Evolutionary conservation across 1,139 yeast species (phyloP).

Genomic region (Suhomyces wounanorum): DNA sequence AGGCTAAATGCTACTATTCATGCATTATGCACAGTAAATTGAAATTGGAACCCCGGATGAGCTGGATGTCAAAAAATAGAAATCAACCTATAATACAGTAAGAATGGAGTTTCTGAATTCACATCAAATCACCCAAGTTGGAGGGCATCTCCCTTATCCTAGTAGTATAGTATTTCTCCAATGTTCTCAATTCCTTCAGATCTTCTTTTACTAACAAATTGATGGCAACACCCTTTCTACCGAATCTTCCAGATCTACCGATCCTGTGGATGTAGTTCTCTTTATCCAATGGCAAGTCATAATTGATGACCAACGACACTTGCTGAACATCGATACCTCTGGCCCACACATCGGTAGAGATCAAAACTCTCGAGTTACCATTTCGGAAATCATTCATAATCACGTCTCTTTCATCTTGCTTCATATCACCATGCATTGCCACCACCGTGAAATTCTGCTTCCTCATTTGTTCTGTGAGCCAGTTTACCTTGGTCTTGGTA

Average conservation of each 20-base stretch:
- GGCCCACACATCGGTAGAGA: slow-evolving; percentile 97
- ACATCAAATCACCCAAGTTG: slow-evolving; percentile 55
- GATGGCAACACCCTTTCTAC: slow-evolving; percentile 93
- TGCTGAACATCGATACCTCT: slow-evolving; percentile 98
- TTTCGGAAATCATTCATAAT: slow-evolving; percentile 86
- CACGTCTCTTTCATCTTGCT: slow-evolving; percentile 85
- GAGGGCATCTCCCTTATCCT: slow-evolving; percentile 88
- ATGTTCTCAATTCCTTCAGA: slow-evolving; percentile 55
- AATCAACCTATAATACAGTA: too few relatives aligned
- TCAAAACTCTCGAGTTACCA: slow-evolving; percentile 79
- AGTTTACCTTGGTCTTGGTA: slow-evolving; percentile 87
- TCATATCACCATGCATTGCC: slow-evolving; percentile 97
- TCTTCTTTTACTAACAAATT: slow-evolving; percentile 82
- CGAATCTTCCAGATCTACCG: slow-evolving; percentile 94
- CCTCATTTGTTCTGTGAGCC: slow-evolving; percentile 78
- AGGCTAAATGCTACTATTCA: too few relatives aligned
- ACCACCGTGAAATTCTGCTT: slow-evolving; percentile 86
- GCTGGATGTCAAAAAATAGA: too few relatives aligned
- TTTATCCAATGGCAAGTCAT: slow-evolving; percentile 81
- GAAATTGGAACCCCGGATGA: too few relatives aligned
- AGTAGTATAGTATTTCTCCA: slow-evolving; percentile 77
- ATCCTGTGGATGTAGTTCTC: slow-evolving; percentile 94
- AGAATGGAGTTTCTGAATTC: not conserved
- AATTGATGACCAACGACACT: slow-evolving; percentile 91
- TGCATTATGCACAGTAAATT: too few relatives aligned